Evolutionary conservation across 2,329 filamentous ascomycete species (phyloP), one percentile per base, ranked within the genome.

Genomic region (Clarireedia hainanense): DNA sequence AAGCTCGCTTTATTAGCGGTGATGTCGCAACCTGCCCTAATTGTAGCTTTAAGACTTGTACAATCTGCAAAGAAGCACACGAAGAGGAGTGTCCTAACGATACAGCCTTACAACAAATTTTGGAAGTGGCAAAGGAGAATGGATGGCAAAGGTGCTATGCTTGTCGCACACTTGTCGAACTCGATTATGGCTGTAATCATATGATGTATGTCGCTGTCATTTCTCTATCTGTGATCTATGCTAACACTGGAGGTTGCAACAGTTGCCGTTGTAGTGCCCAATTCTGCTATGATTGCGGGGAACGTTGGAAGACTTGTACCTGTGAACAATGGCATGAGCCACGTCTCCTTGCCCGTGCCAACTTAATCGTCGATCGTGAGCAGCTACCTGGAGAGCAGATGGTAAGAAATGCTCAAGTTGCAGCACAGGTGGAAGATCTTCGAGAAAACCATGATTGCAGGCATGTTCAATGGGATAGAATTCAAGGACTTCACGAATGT

Each of bases 211-310:
- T 36, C 2, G 4, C 2, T 6, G 24, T 47, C n/a, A 4, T 24
- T 2, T 10, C 24, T 23, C 39, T 12, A 27, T 9, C 12, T 47
- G 50, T 48, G 6, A 36, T 45, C 36, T 47, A 53, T 48, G 5
- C 50, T 61, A 20, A 60, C 43, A 40, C 9, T 42, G 10, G 3
- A 17, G 5, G 20, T 12, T 52, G 24, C 30, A 4, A 6, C 43
- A 79, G 73, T 0, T 81, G 77, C 50, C 65, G 50, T 1, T 82
- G 79, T 50, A 62, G 70, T 0, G 63, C 68, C 0, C 30, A 79
- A n/a, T 81, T 80, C 60, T 80, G 78, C 61, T 79, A 79, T 40
- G 15, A 65, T 0, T 81, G 77, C 43, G 76, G 76, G 4, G 14
- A 17, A 0, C 3, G 0, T 4, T 79, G 76, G 76, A 73, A 72